phyloP scores from a whole-genome alignment of 495 filamentous ascomycete genomes.

The Hypoxylon trugodes region DNA sequence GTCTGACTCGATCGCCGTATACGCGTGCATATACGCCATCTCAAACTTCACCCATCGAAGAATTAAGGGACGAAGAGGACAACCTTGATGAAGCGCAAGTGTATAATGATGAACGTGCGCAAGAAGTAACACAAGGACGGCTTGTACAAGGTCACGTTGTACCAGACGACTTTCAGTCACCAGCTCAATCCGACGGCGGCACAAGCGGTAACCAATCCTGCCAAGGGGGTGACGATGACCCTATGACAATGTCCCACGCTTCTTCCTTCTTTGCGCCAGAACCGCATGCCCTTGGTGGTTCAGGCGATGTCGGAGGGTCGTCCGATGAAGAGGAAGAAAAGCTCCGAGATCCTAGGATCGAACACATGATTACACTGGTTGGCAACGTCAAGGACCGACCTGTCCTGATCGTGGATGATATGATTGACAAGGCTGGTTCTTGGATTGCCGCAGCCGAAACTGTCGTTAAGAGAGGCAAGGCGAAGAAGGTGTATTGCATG shows the following conservation, averaged over 20 bases:
- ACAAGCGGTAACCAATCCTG: constrained; percentile 47
- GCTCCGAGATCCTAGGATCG: constrained; percentile 74
- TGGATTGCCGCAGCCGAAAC: constrained; percentile 99
- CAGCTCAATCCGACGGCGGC: constrained; percentile 66
- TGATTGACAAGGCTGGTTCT: constrained; percentile 96
- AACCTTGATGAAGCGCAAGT: constrained; percentile 62
- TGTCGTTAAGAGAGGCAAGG: constrained; percentile 88
- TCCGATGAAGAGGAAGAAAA: constrained; percentile 91
- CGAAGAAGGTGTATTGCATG: constrained; percentile 95
- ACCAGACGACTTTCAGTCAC: constrained; percentile 88
- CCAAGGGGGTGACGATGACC: constrained; percentile 59
- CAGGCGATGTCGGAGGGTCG: constrained; percentile 76
- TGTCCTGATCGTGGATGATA: constrained; percentile 96
- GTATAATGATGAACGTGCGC: constrained; percentile 85
- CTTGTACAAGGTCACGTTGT: constrained; percentile 97
- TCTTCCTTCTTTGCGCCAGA: constrained; percentile 65
- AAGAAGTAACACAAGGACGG: constrained; percentile 89
- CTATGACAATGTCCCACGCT: constrained; percentile 63
- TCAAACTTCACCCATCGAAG: constrained; percentile 50
- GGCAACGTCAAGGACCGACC: constrained; percentile 86
- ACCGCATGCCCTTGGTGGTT: constrained; percentile 78
- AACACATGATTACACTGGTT: constrained; percentile 95
- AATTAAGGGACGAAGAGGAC: constrained; percentile 55
- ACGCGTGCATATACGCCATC: constrained; percentile 47
- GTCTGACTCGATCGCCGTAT: constrained; percentile 37